A percentile compares a stretch with the other conserved stretches of the same genome.
Evolutionary conservation across 1,284 basidiomycete genomes (phyloP).

Genomic region (Lentinula novae-zelandiae): DNA sequence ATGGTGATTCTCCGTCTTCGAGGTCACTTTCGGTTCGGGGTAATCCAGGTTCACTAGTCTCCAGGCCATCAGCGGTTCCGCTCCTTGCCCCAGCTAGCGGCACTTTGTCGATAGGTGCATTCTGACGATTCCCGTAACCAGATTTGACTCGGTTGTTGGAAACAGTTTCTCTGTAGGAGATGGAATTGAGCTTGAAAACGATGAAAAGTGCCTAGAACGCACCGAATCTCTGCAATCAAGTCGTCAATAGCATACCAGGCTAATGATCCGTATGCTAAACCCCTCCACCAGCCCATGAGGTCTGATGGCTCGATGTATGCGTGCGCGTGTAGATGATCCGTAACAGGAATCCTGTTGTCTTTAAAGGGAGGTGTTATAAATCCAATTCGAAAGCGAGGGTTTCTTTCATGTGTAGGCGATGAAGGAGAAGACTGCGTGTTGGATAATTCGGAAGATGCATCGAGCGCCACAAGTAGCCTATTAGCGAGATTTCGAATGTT

Average conservation of each 20-base stretch:
- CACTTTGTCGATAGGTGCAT: slow-evolving; percentile 63
- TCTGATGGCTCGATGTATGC: slow-evolving; percentile 64
- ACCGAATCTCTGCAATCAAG: slow-evolving; percentile 78
- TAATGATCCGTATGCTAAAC: slow-evolving; percentile 58
- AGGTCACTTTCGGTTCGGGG: slow-evolving; percentile 40
- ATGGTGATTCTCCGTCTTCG: slow-evolving; percentile 35
- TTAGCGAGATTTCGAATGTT: slow-evolving; percentile 56
- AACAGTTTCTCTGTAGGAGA: slow-evolving; percentile 52
- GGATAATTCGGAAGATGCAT: slow-evolving; percentile 29
- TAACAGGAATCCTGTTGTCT: slow-evolving; percentile 71
- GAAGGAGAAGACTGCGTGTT: slow-evolving; percentile 26
- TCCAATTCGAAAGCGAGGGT: slow-evolving; percentile 52
- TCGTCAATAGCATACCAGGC: slow-evolving; percentile 76
- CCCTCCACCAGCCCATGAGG: slow-evolving; percentile 68
- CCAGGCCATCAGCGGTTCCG: slow-evolving; percentile 61
- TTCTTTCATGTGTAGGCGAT: slow-evolving; percentile 25
- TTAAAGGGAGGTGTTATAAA: slow-evolving; percentile 75
- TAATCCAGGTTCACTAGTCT: slow-evolving; percentile 55
- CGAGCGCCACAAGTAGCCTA: slow-evolving; percentile 49
- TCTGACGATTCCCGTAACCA: slow-evolving; percentile 46
- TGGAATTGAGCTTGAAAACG: background rate
- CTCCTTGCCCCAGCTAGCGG: slow-evolving; percentile 63
- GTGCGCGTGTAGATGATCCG: slow-evolving; percentile 73
- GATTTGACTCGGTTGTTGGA: slow-evolving; percentile 75
- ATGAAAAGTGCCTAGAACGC: slow-evolving; percentile 20